Base-by-base conservation (phyloP, 2,329 filamentous ascomycete species). In the Helotiales sp. region DNA sequence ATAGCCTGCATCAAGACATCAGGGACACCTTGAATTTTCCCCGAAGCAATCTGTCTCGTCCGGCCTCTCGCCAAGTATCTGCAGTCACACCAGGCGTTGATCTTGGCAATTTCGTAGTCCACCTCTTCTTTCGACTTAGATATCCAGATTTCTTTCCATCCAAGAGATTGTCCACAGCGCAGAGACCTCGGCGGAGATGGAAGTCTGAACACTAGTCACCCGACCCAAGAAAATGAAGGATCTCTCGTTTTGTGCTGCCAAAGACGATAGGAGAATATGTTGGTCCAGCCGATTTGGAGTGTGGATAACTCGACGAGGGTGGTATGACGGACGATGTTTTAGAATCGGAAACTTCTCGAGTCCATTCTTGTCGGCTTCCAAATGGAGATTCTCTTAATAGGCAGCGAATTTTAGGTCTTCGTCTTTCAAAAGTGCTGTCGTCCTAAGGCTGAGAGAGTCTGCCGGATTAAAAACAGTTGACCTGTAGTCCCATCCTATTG, bases 241-340 rank as follows among this genome's bases (percentile, higher is more conserved):
- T 17, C 66, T 43, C 15, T 43, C 40, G 40, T 43, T 7, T 43
- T 43, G 40, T 20, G 67, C 45, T 7, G 69, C 69, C 10, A 69
- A 64, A 17, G 58, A 57, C 2, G 64, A 50, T 15, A 67, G 66
- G 15, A 70, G 49, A 10, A 69, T 69, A 45, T 69, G 45, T 13
- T 64, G 64, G 28, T 70, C 69, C 10, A 70, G 62, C 2, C 66
- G 66, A 37, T 61, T 67, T 15, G 64, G 64, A 3, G 68, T 68
- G 17, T 68, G 32, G 6, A 24, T 20, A 3, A 69, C 26, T 40
- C 49, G 24, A 13, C 58, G 37, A 26, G 58, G 30, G 37, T 63
- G 37, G 32, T 63, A 54, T 13, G 52, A n/a, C 20, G 65, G 65
- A 17, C 60, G 65, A 17, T 55, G 59, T 28, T 59, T 49, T n/a